Evolutionary conservation across 2,329 filamentous ascomycete genomes (phyloP), one percentile per base, ranked within the genome.

Genomic region (Fusarium pilosicola): DNA sequence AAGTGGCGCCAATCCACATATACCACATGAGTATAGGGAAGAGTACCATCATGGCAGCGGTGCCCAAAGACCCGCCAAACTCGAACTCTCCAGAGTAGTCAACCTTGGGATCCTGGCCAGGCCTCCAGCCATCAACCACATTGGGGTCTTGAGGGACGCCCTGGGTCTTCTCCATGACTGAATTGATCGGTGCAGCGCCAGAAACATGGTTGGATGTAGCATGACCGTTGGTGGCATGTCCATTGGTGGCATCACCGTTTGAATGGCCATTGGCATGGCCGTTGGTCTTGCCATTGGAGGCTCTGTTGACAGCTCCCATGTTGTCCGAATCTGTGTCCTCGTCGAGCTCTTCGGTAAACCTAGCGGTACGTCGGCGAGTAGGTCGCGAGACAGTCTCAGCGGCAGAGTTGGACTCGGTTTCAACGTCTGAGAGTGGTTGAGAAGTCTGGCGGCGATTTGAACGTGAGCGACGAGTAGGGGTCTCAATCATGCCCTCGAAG

Each of bases 1-100:
- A 97, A 56, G 92, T 95, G 39, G 96, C 93, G 57, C 96, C 96
- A 82, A 97, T 92, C 95, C 95, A 98, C 95, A 99, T 97, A 85
- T 98, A 98, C 89, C 94, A 98, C 96, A 98, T 98, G 77, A 99
- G 88, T 42, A 92, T 71, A n/a, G 96, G 96, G 84, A 98, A 99
- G 51, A 93, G 90, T 71, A 95, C 88, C 94, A 98, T 98, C 90
- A 98, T 95, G 75, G 89, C 86, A 22, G 89, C 84, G 46, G 95
- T 92, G 62, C 96, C 96, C n/a, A 88, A 81, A 7, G 94, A 91
- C 66, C 96, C 96, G 73, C 96, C 96, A 80, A 98, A 99, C 81
- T 99, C 97, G 76, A 90, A 88, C 72, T 88, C 85, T 72, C 88
- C 89, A 4, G 89, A 91, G 78, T 88, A 85, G 83, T 93, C 91